Conservation (phyloP, 371 early-diverging fungal genomes). For the Vittaforma corneae region DNA sequence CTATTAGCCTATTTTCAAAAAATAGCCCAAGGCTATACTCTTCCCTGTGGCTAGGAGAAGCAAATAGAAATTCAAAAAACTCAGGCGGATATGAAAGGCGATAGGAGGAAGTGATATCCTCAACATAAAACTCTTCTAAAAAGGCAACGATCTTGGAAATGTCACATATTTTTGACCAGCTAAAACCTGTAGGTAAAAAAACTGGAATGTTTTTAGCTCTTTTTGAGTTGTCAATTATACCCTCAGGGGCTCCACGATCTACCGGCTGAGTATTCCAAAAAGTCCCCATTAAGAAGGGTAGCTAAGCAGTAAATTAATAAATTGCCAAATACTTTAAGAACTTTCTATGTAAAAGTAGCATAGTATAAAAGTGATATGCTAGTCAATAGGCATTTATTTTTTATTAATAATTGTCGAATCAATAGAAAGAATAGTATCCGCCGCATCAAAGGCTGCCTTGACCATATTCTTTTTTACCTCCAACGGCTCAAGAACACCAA, state of each 20-base stretch:
- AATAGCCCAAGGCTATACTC: conserved; percentile 49
- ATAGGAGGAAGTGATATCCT: conserved; percentile 31
- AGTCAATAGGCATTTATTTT: conserved; percentile 4
- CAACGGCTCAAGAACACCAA: conserved; percentile 95
- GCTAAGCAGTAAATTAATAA: too few relatives aligned
- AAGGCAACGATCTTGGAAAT: conserved; percentile 28
- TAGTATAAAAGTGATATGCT: too few relatives aligned
- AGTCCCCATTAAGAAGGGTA: too few relatives aligned
- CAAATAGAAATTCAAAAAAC: conserved; percentile 47
- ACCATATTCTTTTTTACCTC: conserved; percentile 91
- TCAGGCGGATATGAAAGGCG: conserved; percentile 45
- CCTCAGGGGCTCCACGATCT: conserved; percentile 15
- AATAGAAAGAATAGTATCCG: conserved; percentile 46
- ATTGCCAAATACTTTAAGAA: too few relatives aligned
- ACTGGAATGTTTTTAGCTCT: conserved; percentile 1
- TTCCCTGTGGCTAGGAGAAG: conserved; percentile 12
- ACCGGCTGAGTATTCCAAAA: conserved; percentile 57
- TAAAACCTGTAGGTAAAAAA: conserved; percentile 34
- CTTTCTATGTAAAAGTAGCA: too few relatives aligned
- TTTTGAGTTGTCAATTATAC: conserved; percentile 12
- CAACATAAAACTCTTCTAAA: conserved; percentile 52
- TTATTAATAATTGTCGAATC: conserved; percentile 54
- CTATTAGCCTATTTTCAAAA: conserved; percentile 32
- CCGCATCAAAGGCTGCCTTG: conserved; percentile 84
- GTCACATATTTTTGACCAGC: conserved; percentile 32